Evolutionary conservation across 2,329 filamentous ascomycete genomes (phyloP), one percentile per base, ranked within the genome.

Genomic region (Fusarium secorum): DNA sequence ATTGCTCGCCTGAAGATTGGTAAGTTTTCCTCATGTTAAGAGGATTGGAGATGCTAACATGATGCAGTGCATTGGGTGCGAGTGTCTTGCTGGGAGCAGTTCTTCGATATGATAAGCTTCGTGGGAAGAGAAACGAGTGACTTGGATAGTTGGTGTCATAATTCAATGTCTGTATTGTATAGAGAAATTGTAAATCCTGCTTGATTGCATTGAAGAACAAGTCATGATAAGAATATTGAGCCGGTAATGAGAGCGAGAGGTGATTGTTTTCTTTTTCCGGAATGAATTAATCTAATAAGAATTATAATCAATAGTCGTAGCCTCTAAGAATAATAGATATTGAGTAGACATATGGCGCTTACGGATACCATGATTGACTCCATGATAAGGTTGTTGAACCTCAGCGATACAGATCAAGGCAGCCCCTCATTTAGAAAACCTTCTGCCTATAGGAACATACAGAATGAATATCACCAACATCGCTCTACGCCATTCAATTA

Each of bases 1-100:
- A 65, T 15, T 65, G 60, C 11, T 65, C 62, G 0, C 51, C 60
- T 2, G 51, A 65, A 39, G 60, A 65, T 38, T 65, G 62, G 51
- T 65, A 48, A 15, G 17, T 8, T 4, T 13, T 17, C 1, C 0
- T 11, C 3, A 5, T 30, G 3, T n/a, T n/a, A n/a, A n/a, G 1
- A 26, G 10, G 5, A 14, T 2, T 6, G 4, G n/a, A 3, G 1
- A 14, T 44, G 22, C 28, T 65, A 30, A 65, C 26, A 2, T 8
- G 4, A 2, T 33, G 1, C 3, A 65, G 62, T 42, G 62, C 60
- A 2, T 17, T 65, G 0, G 62, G 62, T 0, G 62, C 62, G 4
- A 65, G 51, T 39, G 62, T 65, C 4, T 9, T 65, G 2, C 52
- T 65, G 2, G 62, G 51, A 5, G 51, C 62, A 4, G 60, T 65